Percentiles rank a stretch among this genome's conserved stretches.
phyloP scores from a whole-genome alignment of 176 grass and related monocot species.

The Typha latifolia region DNA sequence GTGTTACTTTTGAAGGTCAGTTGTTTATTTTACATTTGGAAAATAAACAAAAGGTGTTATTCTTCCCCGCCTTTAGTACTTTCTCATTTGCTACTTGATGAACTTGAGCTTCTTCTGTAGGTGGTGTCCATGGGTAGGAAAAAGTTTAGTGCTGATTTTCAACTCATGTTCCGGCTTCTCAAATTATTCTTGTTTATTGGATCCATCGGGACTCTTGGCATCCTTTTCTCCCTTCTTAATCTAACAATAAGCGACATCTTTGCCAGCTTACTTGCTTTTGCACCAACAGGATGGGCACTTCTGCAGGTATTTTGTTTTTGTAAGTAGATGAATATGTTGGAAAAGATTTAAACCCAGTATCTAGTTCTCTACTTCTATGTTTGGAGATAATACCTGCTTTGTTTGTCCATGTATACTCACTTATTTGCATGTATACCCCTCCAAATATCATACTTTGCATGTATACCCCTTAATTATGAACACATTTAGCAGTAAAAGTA shows the following conservation, averaged over 20 bases:
- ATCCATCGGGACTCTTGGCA: slow-evolving; percentile 53
- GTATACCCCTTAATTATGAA: too few relatives aligned
- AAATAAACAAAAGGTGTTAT: slow-evolving; percentile 7
- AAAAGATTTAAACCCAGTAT: too few relatives aligned
- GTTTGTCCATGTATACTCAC: not conserved
- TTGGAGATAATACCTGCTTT: not conserved
- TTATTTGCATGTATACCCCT: too few relatives aligned
- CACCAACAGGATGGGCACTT: slow-evolving; percentile 83
- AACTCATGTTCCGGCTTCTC: slow-evolving; percentile 89
- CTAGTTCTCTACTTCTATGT: too few relatives aligned
- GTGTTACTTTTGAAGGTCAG: slow-evolving; percentile 70
- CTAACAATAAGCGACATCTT: slow-evolving; percentile 79
- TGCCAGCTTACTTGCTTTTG: slow-evolving; percentile 69
- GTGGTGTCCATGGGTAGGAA: slow-evolving; percentile 86
- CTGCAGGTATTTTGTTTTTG: slow-evolving; percentile 44
- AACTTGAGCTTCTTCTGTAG: slow-evolving; percentile 28
- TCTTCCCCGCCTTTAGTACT: not conserved
- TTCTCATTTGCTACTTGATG: slow-evolving; percentile 15
- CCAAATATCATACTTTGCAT: too few relatives aligned
- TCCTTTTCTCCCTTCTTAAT: slow-evolving; percentile 75
- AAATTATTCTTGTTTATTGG: slow-evolving; percentile 74
- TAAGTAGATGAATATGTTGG: too few relatives aligned
- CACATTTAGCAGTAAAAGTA: too few relatives aligned
- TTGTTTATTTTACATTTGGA: slow-evolving; percentile 9
- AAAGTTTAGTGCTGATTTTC: slow-evolving; percentile 90